A percentile compares a stretch with the other conserved stretches of the same genome.
Conservation (phyloP, 202 grass and related monocot species). For the Schoenoplectus tabernaemontani region DNA sequence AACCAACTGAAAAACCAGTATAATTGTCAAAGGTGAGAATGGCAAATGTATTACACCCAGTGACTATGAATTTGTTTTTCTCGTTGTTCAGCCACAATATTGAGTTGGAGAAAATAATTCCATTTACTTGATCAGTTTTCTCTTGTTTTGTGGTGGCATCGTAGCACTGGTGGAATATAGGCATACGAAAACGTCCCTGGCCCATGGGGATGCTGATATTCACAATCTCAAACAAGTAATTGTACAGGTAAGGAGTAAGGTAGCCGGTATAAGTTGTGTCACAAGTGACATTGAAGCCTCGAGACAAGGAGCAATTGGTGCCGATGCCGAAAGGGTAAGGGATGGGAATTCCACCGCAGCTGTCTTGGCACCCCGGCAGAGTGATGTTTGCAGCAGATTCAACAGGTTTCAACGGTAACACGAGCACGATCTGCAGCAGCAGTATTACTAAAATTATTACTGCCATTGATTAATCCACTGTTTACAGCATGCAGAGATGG, state of each 20-base stretch:
- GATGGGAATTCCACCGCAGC: background rate
- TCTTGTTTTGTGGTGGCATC: background rate
- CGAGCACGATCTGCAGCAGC: background rate
- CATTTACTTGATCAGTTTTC: background rate
- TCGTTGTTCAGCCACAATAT: background rate
- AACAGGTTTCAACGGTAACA: background rate
- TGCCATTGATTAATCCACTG: too few relatives aligned
- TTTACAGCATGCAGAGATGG: too few relatives aligned
- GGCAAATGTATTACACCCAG: background rate
- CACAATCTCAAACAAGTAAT: background rate
- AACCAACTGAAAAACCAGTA: conserved; percentile 19
- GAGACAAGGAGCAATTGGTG: background rate
- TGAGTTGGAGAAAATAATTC: background rate
- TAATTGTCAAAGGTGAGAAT: background rate
- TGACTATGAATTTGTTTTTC: background rate
- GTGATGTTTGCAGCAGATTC: background rate
- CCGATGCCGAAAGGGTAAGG: conserved; percentile 11
- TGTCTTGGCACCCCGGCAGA: background rate
- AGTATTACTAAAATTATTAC: too few relatives aligned
- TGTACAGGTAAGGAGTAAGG: background rate
- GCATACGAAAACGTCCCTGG: background rate
- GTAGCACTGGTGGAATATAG: background rate
- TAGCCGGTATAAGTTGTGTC: background rate
- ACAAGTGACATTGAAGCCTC: background rate
- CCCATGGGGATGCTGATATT: background rate